Percentiles rank a stretch among this genome's conserved stretches.
Conservation (phyloP, 495 filamentous ascomycete species). For the Xanthoparmelia taractica region DNA sequence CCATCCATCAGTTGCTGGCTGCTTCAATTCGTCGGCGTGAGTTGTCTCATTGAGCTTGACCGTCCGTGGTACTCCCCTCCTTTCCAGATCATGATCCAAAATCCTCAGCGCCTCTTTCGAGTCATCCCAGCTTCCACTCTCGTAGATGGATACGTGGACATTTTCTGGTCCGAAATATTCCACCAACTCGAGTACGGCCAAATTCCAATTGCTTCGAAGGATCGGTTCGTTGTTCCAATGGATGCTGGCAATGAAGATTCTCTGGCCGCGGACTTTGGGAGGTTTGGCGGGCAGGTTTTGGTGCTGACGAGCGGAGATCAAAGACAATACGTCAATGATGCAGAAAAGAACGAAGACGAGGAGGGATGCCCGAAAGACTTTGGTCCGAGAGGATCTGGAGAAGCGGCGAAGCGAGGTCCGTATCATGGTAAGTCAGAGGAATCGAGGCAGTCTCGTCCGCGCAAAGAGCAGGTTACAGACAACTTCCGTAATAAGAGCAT, state of each 20-base stretch:
- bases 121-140: slow-evolving; percentile 65
- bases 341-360: slow-evolving; percentile 23
- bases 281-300: not conserved
- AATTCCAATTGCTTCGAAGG: slow-evolving; percentile 55
- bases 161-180: slow-evolving; percentile 54
- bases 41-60: slow-evolving; percentile 48
- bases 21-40: slow-evolving; percentile 45
- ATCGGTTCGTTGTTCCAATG: slow-evolving; percentile 66
- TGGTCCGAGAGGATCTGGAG: slow-evolving; percentile 24
- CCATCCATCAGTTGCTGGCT: slow-evolving; percentile 46
- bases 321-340: slow-evolving; percentile 24
- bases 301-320: slow-evolving; percentile 15
- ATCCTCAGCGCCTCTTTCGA: slow-evolving; percentile 57
- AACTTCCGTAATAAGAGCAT: not conserved
- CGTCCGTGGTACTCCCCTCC: slow-evolving; percentile 43
- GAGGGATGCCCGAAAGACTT: slow-evolving; percentile 20
- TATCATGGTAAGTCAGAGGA: not conserved
- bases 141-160: slow-evolving; percentile 61
- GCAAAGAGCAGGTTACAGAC: not conserved
- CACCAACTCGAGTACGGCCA: slow-evolving; percentile 49
- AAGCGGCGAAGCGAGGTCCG: slow-evolving; percentile 23
- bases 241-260: slow-evolving; percentile 57
- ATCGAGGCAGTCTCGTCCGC: not conserved
- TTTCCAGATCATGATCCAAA: slow-evolving; percentile 48
- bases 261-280: slow-evolving; percentile 25